Conservation (phyloP, 208 protist species). For the Herpetomonas samuelpessoai region DNA sequence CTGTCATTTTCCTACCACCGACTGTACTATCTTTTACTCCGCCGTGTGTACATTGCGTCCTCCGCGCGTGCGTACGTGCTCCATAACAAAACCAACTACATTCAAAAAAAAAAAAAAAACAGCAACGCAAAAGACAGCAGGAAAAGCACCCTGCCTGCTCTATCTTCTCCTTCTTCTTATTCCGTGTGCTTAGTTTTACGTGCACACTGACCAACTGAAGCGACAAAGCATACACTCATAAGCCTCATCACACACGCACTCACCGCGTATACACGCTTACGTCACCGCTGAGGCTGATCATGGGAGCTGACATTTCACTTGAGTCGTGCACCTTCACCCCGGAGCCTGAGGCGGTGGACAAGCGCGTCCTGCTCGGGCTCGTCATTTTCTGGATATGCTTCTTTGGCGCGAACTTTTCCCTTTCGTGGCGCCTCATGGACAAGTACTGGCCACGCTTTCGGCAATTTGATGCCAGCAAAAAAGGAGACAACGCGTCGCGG, state of each 20-base stretch:
- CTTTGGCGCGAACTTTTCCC: conserved; percentile 24
- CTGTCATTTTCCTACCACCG: no score
- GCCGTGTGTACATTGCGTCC: background rate
- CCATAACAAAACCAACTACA: background rate
- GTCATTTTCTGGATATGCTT: conserved; percentile 23
- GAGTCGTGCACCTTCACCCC: conserved; percentile 2
- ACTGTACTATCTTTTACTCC: background rate
- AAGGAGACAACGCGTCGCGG: conserved; percentile 39
- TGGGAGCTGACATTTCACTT: no score
- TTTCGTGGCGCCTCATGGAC: conserved; percentile 23
- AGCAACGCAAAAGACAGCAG: no score
- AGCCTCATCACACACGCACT: no score
- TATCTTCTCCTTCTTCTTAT: no score
- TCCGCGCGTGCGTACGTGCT: background rate
- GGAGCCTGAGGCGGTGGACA: background rate
- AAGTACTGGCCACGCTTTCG: conserved; percentile 29
- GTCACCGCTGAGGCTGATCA: no score
- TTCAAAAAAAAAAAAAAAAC: background rate
- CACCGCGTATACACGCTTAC: no score
- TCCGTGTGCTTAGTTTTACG: no score
- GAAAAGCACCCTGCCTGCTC: no score
- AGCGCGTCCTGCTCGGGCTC: conserved; percentile 1
- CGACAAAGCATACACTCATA: no score
- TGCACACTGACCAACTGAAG: no score
- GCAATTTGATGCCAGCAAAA: conserved; percentile 9